Conservation (phyloP, 108 stramenopile species). For the Discostella pseudostelligera region DNA sequence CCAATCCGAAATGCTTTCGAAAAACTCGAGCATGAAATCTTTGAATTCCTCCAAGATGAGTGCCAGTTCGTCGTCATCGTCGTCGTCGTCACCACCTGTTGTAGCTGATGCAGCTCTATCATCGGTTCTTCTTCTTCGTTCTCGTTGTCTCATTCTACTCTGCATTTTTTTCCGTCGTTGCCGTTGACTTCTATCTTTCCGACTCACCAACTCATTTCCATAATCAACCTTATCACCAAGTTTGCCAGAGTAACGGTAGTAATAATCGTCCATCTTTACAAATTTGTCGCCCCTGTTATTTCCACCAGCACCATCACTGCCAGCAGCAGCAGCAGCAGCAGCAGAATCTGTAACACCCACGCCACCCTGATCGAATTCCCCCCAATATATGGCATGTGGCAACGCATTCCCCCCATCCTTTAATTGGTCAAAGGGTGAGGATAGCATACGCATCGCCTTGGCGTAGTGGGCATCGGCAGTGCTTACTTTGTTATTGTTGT, state of each 20-base stretch:
- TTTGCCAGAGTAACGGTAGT: neutral
- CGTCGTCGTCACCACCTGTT: neutral
- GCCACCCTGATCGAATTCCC: slow-evolving; percentile 13
- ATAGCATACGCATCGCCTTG: slow-evolving; percentile 41
- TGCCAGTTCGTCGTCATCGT: neutral
- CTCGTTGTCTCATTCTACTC: neutral
- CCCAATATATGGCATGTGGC: neutral
- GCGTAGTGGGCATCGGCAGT: slow-evolving; percentile 41
- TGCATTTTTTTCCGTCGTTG: neutral
- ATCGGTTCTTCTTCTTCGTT: no score
- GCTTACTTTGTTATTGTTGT: neutral
- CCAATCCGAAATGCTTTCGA: slow-evolving; percentile 10
- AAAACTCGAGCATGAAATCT: slow-evolving; percentile 1
- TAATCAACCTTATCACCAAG: neutral
- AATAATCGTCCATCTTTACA: slow-evolving; percentile 24
- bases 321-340: no score
- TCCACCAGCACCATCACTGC: slow-evolving; percentile 13
- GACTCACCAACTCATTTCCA: no score
- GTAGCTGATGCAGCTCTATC: no score
- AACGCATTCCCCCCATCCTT: slow-evolving; percentile 36
- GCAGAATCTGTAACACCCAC: neutral
- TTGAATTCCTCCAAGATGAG: slow-evolving; percentile 5
- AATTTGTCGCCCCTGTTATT: slow-evolving; percentile 35
- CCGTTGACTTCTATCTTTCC: no score
- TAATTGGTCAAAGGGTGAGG: slow-evolving; percentile 24